Evolutionary conservation across 345 rosid species (phyloP).

Genomic region (Euphorbia tirucalli): DNA sequence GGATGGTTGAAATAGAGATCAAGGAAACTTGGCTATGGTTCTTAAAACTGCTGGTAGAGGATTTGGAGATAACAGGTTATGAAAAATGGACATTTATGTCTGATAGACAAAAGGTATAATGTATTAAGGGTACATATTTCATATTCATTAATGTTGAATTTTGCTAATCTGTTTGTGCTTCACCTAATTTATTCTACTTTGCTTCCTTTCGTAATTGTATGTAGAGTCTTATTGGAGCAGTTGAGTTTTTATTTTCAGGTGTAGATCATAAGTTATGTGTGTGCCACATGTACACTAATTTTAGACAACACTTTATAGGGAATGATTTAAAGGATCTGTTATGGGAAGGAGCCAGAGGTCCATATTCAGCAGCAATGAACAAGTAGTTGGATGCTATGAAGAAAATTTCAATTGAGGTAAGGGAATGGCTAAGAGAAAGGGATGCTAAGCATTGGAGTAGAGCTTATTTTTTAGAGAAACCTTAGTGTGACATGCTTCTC

Average conservation of each 20-base stretch:
- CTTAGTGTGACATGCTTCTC: too few species aligned
- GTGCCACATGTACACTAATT: not conserved
- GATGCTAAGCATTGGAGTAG: not conserved
- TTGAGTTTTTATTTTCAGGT: not conserved
- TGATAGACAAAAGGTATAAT: not conserved
- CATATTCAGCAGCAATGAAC: not conserved
- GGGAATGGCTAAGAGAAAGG: not conserved
- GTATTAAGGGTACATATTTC: too few species aligned
- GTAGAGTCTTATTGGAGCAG: not conserved
- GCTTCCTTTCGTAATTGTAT: too few species aligned
- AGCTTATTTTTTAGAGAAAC: too few species aligned
- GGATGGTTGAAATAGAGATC: not conserved
- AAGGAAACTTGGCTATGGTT: not conserved
- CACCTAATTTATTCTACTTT: too few species aligned
- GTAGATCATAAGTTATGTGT: not conserved
- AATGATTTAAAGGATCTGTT: not conserved
- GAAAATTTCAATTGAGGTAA: not conserved
- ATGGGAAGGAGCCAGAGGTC: not conserved
- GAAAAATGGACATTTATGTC: not conserved
- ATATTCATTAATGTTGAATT: too few species aligned
- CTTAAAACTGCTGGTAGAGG: not conserved
- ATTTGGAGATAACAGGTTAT: not conserved
- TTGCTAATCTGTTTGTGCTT: too few species aligned
- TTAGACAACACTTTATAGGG: not conserved
- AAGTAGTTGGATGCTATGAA: not conserved